phyloP scores from a whole-genome alignment of 768 basidiomycete genomes.

The Cantharellus anzutake region DNA sequence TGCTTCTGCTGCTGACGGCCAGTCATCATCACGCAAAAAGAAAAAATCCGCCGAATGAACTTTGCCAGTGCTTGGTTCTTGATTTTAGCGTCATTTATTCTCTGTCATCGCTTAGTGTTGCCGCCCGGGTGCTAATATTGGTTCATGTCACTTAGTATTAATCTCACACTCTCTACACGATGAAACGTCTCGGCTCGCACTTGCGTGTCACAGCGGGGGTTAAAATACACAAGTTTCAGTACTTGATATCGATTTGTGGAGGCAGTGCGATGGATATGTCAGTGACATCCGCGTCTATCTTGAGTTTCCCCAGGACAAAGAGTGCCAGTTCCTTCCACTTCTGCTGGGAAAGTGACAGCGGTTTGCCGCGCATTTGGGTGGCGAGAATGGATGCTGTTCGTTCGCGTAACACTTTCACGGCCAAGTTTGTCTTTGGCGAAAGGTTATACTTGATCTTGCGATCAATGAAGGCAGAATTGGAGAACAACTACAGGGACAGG shows the following conservation, averaged over 20 bases:
- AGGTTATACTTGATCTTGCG: slow-evolving; percentile 64
- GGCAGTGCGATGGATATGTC: not conserved
- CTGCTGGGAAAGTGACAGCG: slow-evolving; percentile 36
- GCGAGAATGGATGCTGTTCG: slow-evolving; percentile 40
- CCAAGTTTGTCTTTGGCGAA: slow-evolving; percentile 50
- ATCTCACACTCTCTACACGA: too few species aligned
- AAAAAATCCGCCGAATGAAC: slow-evolving; percentile 2
- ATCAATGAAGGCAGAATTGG: slow-evolving; percentile 58
- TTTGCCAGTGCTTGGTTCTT: not conserved
- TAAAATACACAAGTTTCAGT: not conserved
- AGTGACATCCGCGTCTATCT: not conserved
- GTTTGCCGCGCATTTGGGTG: slow-evolving; percentile 45
- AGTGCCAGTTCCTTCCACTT: slow-evolving; percentile 60
- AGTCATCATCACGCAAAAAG: slow-evolving; percentile 7
- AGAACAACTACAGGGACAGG: slow-evolving; percentile 33
- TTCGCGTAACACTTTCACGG: slow-evolving; percentile 59
- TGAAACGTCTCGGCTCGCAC: too few species aligned
- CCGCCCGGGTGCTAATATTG: not conserved
- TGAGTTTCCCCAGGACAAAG: slow-evolving; percentile 28
- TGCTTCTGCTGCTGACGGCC: slow-evolving; percentile 6
- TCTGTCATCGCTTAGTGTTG: not conserved
- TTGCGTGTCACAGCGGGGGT: not conserved
- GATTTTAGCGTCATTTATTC: not conserved
- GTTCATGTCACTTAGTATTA: not conserved
- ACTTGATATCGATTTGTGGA: not conserved